phyloP scores from a whole-genome alignment of 2,329 filamentous ascomycete species.

The Pyrenochaeta sp. region DNA sequence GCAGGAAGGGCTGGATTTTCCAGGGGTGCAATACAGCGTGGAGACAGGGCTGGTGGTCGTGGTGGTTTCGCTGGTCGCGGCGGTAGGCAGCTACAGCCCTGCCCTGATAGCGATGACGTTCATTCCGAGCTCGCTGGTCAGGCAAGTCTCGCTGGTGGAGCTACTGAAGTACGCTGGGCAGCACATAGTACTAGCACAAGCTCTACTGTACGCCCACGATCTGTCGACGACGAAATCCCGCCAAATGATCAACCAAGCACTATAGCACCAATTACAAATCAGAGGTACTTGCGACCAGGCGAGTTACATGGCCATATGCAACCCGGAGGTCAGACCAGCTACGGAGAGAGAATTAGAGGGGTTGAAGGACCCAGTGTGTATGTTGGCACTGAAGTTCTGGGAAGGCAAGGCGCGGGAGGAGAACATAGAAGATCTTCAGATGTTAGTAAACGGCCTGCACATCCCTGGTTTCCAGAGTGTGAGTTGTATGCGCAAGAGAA shows the following conservation, averaged over 20 bases:
- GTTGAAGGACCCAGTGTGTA: not conserved
- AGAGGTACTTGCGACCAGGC: not conserved
- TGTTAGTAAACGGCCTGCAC: not conserved
- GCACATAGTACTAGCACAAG: not conserved
- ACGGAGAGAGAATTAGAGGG: not conserved
- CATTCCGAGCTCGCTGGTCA: not conserved
- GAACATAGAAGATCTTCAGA: not conserved
- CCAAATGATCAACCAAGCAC: not conserved
- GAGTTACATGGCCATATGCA: not conserved
- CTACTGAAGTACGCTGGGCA: not conserved
- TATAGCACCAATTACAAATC: not conserved
- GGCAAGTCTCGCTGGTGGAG: not conserved
- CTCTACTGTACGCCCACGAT: not conserved
- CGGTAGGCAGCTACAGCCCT: not conserved
- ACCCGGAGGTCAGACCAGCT: not conserved
- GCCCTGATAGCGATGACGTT: not conserved
- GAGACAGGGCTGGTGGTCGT: not conserved
- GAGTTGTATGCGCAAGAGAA: not conserved
- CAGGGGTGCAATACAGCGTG: not conserved
- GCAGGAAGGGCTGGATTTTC: no score
- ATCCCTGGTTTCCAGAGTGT: not conserved
- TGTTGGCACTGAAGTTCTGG: not conserved
- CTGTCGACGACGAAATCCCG: not conserved
- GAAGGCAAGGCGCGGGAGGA: not conserved
- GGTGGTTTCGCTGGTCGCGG: not conserved